Percentiles rank a stretch among this genome's conserved stretches.
These are phyloP conservation scores for Pisolithus tinctorius DNA, from an alignment of 768 basidiomycete species.

Conservation along the genomic window DNA sequence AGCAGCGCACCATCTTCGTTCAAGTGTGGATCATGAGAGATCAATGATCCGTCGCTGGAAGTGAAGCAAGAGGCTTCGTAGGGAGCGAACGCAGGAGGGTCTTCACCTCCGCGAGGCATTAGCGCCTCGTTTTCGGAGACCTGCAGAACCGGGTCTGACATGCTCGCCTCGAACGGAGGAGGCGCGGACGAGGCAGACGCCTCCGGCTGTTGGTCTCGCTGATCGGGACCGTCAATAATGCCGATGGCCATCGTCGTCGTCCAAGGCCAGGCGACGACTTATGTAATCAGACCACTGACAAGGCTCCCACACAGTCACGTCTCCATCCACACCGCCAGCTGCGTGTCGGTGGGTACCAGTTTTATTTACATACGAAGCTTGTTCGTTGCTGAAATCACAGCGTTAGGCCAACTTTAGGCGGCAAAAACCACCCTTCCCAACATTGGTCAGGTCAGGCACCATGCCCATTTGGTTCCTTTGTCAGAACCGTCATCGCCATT, in stretches of 20 bases:
- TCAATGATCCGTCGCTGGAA: conserved; percentile 39
- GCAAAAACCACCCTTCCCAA: not conserved
- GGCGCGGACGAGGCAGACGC: conserved; percentile 5
- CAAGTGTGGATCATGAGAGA: conserved; percentile 67
- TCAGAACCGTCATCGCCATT: not conserved
- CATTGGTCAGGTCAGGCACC: not conserved
- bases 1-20: conserved; percentile 50
- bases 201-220: not conserved
- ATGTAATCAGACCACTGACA: too few species aligned
- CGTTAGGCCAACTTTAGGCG: too few species aligned
- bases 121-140: conserved; percentile 16
- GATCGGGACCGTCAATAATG: not conserved
- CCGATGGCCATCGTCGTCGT: too few species aligned
- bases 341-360: too few species aligned
- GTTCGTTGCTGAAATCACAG: too few species aligned
- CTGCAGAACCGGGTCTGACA: conserved; percentile 16
- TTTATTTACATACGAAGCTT: too few species aligned
- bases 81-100: conserved; percentile 55
- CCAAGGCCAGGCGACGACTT: too few species aligned
- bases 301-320: too few species aligned
- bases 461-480: not conserved
- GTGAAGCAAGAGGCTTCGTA: conserved; percentile 60
- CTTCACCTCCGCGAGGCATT: conserved; percentile 30
- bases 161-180: conserved; percentile 24
- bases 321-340: too few species aligned